These are phyloP conservation scores for Cutaneotrichosporon arboriforme DNA, from an alignment of 1,284 basidiomycete genomes.

Conservation along the genomic window DNA sequence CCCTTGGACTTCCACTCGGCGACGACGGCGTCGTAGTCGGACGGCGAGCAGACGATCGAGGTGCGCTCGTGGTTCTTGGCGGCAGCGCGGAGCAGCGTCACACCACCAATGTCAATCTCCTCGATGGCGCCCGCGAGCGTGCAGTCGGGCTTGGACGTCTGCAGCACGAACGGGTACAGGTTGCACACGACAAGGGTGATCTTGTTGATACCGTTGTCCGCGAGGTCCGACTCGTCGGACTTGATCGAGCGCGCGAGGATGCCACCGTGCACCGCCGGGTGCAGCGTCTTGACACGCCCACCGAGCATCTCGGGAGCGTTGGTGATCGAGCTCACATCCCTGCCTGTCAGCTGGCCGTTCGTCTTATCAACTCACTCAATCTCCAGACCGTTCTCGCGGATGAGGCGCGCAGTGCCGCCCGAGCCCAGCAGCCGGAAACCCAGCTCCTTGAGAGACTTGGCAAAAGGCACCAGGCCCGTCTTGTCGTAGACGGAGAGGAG, in stretches of 20 bases:
- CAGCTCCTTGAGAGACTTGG: slow-evolving; percentile 69
- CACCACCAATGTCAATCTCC: slow-evolving; percentile 98
- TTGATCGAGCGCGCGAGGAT: slow-evolving; percentile 84
- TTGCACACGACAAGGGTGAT: slow-evolving; percentile 98
- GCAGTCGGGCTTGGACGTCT: slow-evolving; percentile 81
- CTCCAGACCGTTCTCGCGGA: slow-evolving; percentile 84
- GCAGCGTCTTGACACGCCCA: slow-evolving; percentile 97
- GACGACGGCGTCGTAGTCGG: slow-evolving; percentile 84
- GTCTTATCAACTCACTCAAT: slow-evolving; percentile 64
- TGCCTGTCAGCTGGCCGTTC: slow-evolving; percentile 39
- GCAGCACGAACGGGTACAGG: slow-evolving; percentile 93
- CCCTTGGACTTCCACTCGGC: slow-evolving; percentile 64
- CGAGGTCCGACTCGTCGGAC: slow-evolving; percentile 77
- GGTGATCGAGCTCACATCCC: slow-evolving; percentile 96
- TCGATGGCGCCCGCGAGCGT: slow-evolving; percentile 90
- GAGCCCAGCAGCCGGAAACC: slow-evolving; percentile 89
- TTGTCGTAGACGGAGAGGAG: slow-evolving; percentile 98
- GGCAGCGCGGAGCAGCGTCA: slow-evolving; percentile 93
- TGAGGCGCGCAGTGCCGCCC: slow-evolving; percentile 95
- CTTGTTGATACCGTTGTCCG: slow-evolving; percentile 72
- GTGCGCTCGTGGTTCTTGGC: slow-evolving; percentile 98
- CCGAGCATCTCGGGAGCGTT: slow-evolving; percentile 99
- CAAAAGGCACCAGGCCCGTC: slow-evolving; percentile 80
- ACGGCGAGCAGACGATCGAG: slow-evolving; percentile 84
- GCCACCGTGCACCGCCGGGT: slow-evolving; percentile 96